Evolutionary conservation across 225 moss, liverwort and hornwort species (phyloP).

Genomic region (Sphagnum tenellum): DNA sequence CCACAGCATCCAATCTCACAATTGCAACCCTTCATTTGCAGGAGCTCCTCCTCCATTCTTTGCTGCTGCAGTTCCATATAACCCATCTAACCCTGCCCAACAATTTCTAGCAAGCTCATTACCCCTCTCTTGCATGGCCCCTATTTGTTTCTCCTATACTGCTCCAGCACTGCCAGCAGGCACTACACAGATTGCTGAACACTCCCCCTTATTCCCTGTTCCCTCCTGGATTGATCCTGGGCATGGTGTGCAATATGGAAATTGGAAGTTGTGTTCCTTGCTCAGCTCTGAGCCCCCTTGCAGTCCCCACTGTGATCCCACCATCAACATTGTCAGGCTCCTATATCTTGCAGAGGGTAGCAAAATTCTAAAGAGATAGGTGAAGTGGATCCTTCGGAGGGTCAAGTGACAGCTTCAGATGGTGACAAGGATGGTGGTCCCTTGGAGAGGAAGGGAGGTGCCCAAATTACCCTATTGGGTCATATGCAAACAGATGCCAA

Average conservation of each 20-base stretch:
- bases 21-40: slow-evolving; percentile 45
- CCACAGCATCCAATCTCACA: slow-evolving; percentile 48
- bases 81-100: slow-evolving; percentile 48
- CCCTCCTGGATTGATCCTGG: slow-evolving; percentile 92
- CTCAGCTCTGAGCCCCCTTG: slow-evolving; percentile 86
- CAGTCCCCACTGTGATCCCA: slow-evolving; percentile 90
- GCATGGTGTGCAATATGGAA: slow-evolving; percentile 99
- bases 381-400: slow-evolving; percentile 93
- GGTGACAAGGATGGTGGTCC: slow-evolving; percentile 51
- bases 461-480: slow-evolving; percentile 72
- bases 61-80: slow-evolving; percentile 61
- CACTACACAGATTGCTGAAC: slow-evolving; percentile 48
- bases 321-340: slow-evolving; percentile 67
- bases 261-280: slow-evolving; percentile 98
- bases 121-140: slow-evolving; percentile 60
- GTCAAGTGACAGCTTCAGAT: slow-evolving; percentile 43
- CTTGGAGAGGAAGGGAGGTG: slow-evolving; percentile 59
- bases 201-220: slow-evolving; percentile 82
- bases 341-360: slow-evolving; percentile 76
- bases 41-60: slow-evolving; percentile 48
- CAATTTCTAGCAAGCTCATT: slow-evolving; percentile 68
- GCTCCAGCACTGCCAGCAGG: slow-evolving; percentile 67
- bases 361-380: slow-evolving; percentile 88
- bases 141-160: slow-evolving; percentile 83
- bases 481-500: slow-evolving; percentile 85